A percentile compares a stretch with the other conserved stretches of the same genome.
phyloP scores from a whole-genome alignment of 305 asterid species.

The Rubia occidens region DNA sequence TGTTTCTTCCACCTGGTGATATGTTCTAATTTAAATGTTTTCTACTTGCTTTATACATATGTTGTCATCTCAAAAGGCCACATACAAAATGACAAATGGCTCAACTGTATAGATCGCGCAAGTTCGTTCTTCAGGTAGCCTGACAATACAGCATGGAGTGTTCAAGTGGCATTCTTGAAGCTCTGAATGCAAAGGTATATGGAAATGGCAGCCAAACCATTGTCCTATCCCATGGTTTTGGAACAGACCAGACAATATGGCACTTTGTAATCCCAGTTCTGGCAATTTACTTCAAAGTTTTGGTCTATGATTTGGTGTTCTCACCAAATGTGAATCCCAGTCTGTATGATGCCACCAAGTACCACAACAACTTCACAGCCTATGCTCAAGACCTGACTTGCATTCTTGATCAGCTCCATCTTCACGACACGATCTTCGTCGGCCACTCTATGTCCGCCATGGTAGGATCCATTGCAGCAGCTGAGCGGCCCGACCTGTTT shows the following conservation, averaged over 20 bases:
- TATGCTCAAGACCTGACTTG: constrained; percentile 15
- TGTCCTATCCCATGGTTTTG: constrained; percentile 19
- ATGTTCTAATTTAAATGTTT: background rate
- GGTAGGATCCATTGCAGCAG: constrained; percentile 13
- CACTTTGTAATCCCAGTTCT: constrained; percentile 14
- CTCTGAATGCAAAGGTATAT: constrained; percentile 9
- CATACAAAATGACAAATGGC: background rate
- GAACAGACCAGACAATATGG: constrained; percentile 16
- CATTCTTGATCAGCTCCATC: constrained; percentile 11
- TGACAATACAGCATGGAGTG: constrained; percentile 2
- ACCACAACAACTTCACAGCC: constrained; percentile 8
- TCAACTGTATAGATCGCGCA: background rate
- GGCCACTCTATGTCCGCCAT: constrained; percentile 22
- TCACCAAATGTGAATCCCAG: constrained; percentile 16
- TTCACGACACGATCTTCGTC: background rate
- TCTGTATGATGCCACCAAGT: constrained; percentile 8
- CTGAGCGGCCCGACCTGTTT: constrained; percentile 11
- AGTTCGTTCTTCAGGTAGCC: background rate
- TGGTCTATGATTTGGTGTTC: constrained; percentile 18
- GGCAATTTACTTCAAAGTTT: constrained; percentile 13
- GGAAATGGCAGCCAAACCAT: constrained; percentile 18
- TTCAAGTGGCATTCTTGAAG: constrained; percentile 4
- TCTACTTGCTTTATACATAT: background rate
- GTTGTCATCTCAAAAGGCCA: background rate
- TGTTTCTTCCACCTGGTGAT: background rate